Evolutionary conservation across 352 stramenopile species (phyloP), one percentile per base, ranked within the genome.

Genomic region (Phytophthora vignae): DNA sequence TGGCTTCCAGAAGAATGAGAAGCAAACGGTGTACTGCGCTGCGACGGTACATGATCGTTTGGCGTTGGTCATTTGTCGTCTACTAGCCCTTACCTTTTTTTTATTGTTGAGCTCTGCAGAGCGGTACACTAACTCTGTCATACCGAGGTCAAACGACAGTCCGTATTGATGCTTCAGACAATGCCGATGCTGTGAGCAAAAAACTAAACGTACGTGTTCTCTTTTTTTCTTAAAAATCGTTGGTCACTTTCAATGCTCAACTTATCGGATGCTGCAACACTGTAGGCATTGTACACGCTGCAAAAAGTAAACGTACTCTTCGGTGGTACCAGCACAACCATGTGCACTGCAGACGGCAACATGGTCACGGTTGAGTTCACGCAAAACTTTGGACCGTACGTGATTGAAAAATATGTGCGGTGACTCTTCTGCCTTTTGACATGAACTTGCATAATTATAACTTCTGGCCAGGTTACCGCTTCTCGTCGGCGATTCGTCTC

Each of bases 1-100:
- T 62, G 88, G 85, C 4, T 78, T 84, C 58, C 88, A 95, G 71
- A 90, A 90, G 71, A 95, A 95, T 67, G 88, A 95, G 53, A 93
- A 92, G 52, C 86, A 95, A 74, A 87, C 79, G 8, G 73, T 95
- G 6, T 82, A 74, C 36, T 95, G 88, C 68, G 71, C 74, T 12
- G 84, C 88, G 1, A 94, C 85, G 17, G 87, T 94, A 44, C 42
- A 82, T 63, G 0, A 9, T 54, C 38, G 12, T 10, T 10, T 33
- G 29, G 7, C 29, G 29, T 44, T 27, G 33, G 3, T 40, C 11
- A 29, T 31, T 40, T 17, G 2, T 44, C 11, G 6, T 44, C 1
- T 44, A n/a, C 15, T 44, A 9, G 8, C 29, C 29, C 29, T 33
- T 33, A 33, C 29, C 2, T 17, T 44, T 44, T 44, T 44, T 40